Base-by-base conservation (phyloP, 306 rosid species). In the Quercus agrifolia region DNA sequence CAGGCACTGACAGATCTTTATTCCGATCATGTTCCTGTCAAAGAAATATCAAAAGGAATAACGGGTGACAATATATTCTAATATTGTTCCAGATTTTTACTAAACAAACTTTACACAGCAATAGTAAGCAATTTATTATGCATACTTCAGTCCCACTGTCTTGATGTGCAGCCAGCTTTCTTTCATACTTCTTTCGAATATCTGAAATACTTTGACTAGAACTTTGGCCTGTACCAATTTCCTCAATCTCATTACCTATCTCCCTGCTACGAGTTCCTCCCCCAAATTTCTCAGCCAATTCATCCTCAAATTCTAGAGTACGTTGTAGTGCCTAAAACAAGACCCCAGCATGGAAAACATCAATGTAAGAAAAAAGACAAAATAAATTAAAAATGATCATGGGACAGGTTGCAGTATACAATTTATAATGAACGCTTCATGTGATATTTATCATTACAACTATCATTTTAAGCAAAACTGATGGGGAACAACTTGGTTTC, bases 251-350 rank as follows among this genome's bases (percentile, higher is more conserved):
- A 84, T 82, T 93, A 51, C 89, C 93, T 5, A 80, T 61, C 90
- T 95, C 99, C 84, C 88, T 90, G 73, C 85, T 92, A 82, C 84
- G 94, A 68, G 91, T 74, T 54, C 99, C 98, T 81, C 94, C 99
- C 21, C 98, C 99, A 80, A 95, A 95, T 85, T 95, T 95, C 82
- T 93, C 99, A 63, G 99, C 99, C 81, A 95, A 84, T 84, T 95
- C 99, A 87, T 95, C 98, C 84, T 95, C 99, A 89, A 95, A 95
- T 82, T 95, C 98, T 79, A 93, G 88, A 80, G 99, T 95, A 80
- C 98, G 86, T 75, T 95, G 99, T 76, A 95, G 88, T 74, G 98
- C 98, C 99, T 95, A 85, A 30, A 90, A 78, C 78, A 19, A 67
- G 51, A 35, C 51, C 11, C 72, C 51, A 67, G 27, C 23, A 33